Base-by-base conservation (phyloP, 75 land plant genomes). In the Larix kaempferi region DNA sequence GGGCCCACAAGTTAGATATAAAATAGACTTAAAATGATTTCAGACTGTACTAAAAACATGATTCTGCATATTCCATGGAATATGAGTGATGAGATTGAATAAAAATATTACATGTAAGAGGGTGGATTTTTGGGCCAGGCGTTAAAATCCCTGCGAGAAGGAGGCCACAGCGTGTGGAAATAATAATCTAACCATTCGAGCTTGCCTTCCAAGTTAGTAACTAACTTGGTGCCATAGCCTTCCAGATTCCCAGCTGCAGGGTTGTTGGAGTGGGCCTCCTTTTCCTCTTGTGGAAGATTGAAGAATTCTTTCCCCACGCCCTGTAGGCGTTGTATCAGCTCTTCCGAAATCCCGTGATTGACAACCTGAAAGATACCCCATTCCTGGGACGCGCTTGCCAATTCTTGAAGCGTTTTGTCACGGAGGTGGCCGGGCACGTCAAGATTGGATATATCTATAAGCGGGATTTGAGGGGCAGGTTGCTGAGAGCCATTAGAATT, bases 81-180 rank as follows among this genome's bases (percentile, higher is more conserved):
- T n/a, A n/a, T 59, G 60, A 59, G 8, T 17, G n/a, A 59, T 21
- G 5, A 59, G n/a, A 17, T 59, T 59, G 4, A 19, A 59, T n/a
- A 59, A 3, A 59, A n/a, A 13, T 3, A 19, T 17, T 62, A 65
- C 71, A 11, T 65, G 54, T 62, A 62, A 61, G 55, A 3, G n/a
- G 86, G 25, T 3, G 87, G 86, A 25, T 81, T 83, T 11, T 79
- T 55, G 23, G 93, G 91, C 91, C 91, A 89, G 39, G 76, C 27
- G 67, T 15, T 58, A 55, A 66, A 59, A 67, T 79, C 60, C 35
- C 74, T 26, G 21, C 57, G 29, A 22, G 86, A 73, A 29, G 82
- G 82, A 73, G 91, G 91, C 85, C 85, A 88, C 19, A 85, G 74
- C n/a, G 78, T 87, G 57, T 91, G 93, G 69, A 87, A 87, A 66